These are phyloP conservation scores for Aspergillus clavatus DNA, from an alignment of 2,329 filamentous ascomycete species.

Conservation along the genomic window DNA sequence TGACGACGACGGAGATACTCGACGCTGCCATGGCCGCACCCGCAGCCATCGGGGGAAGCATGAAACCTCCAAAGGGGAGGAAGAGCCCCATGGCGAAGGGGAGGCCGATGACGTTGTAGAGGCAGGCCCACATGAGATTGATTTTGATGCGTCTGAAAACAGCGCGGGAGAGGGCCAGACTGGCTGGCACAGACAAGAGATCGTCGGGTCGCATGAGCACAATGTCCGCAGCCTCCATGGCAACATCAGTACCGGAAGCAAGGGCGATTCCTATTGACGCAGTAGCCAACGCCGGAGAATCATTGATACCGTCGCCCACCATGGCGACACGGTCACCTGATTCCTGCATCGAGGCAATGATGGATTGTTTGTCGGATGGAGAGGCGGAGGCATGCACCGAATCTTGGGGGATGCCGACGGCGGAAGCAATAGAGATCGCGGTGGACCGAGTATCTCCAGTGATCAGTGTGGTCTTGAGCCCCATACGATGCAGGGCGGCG, in stretches of 20 bases:
- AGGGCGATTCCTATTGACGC: constrained; percentile 92
- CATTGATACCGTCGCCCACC: constrained; percentile 98
- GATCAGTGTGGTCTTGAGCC: constrained; percentile 82
- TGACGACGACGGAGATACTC: constrained; percentile 83
- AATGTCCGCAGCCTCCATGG: constrained; percentile 93
- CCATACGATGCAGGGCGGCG: constrained; percentile 75
- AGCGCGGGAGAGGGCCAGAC: constrained; percentile 71
- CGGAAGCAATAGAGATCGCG: constrained; percentile 73
- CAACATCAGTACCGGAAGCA: constrained; percentile 87
- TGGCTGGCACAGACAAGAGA: constrained; percentile 86
- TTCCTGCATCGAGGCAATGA: constrained; percentile 71
- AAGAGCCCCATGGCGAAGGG: constrained; percentile 97
- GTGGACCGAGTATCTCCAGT: constrained; percentile 87
- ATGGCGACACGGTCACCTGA: constrained; percentile 79
- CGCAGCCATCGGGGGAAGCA: constrained; percentile 86
- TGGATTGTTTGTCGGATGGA: constrained; percentile 84
- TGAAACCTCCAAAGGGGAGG: constrained; percentile 76
- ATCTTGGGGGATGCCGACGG: constrained; percentile 71
- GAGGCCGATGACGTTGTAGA: constrained; percentile 86
- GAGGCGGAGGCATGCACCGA: constrained; percentile 83
- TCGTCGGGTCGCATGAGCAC: constrained; percentile 92
- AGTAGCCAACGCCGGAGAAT: constrained; percentile 89
- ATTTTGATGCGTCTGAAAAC: constrained; percentile 93
- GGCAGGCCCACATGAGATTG: constrained; percentile 86
- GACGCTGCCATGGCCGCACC: constrained; percentile 90